Evolutionary conservation across 1,139 yeast genomes (phyloP).

Genomic region (Suhomyces taliae): DNA sequence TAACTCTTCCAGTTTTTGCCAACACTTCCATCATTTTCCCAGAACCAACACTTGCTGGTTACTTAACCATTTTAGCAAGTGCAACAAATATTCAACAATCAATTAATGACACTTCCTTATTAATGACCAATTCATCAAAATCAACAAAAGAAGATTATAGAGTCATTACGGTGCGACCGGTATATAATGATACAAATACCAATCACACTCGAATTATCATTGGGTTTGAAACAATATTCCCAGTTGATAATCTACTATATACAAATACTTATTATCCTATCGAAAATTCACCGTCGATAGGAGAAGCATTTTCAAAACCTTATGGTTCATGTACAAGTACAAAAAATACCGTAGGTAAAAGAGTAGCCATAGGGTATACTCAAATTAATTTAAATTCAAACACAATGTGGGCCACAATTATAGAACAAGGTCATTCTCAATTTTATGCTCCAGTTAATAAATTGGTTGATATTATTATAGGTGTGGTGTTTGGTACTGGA

Average conservation of each 20-base stretch:
- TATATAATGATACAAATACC: conserved; percentile 18
- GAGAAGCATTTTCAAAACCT: conserved; percentile 34
- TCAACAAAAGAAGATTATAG: conserved; percentile 28
- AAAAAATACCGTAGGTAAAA: conserved; percentile 37
- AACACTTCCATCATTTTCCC: conserved; percentile 68
- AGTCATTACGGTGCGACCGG: conserved; percentile 36
- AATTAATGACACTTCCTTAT: conserved; percentile 35
- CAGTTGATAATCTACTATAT: conserved; percentile 26
- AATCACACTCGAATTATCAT: conserved; percentile 17
- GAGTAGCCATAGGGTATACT: conserved; percentile 73
- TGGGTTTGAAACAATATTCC: conserved; percentile 41
- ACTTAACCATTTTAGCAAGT: conserved; percentile 62
- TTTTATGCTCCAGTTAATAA: conserved; percentile 66
- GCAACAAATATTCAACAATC: conserved; percentile 55
- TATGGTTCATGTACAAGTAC: conserved; percentile 55
- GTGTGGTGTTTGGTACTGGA: conserved; percentile 79
- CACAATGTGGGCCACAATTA: conserved; percentile 73
- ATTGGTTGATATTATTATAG: conserved; percentile 69
- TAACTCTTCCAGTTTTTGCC: conserved; percentile 70
- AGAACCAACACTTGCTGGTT: conserved; percentile 66
- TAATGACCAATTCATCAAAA: neutral
- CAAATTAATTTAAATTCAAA: conserved; percentile 49
- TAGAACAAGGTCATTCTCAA: conserved; percentile 60
- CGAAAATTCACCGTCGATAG: conserved; percentile 36
- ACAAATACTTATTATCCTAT: conserved; percentile 31